Evolutionary conservation across 257 asterid species (phyloP), one percentile per base, ranked within the genome.

Genomic region (Gentiana macrophylla): DNA sequence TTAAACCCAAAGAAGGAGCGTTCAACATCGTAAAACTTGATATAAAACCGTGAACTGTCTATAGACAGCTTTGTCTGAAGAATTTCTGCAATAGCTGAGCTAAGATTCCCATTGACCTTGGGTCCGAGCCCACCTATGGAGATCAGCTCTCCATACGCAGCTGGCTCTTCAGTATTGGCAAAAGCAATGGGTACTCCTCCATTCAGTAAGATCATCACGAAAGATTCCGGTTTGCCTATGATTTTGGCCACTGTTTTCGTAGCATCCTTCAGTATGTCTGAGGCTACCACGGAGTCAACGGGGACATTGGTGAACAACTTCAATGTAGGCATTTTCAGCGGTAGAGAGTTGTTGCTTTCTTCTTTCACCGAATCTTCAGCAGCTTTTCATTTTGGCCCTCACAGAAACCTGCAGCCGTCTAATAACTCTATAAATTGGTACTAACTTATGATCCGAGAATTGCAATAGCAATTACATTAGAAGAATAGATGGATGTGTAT

Each of bases 241-340:
- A 78, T 87, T 64, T 79, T 87, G 58, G 96, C 88, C 50, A 91
- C 96, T 13, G 98, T 96, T 81, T 87, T 91, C 37, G 96, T 82
- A 37, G 96, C 95, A 77, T 91, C 96, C 62, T 79, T 82, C 58
- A 91, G 95, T 60, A 91, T 83, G 60, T 91, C 96, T 45, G 98
- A 91, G 59, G 92, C 96, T 32, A 84, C 83, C 8, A 91, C 96
- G 3, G 88, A 80, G 56, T 91, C 98, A 34, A 91, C 96, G 6
- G 98, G 98, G 47, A 87, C 73, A 62, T 91, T 91, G 53, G 82
- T 83, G 79, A 66, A 84, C 68, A 91, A 59, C 74, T 85, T 91
- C 82, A 91, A 71, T 1, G 96, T 84, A 33, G 98, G 98, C 98
- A 91, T 91, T 47, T 47, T 64, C 24, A 24, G 24, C 24, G 24